phyloP scores from a whole-genome alignment of 2,329 filamentous ascomycete species.

The Paraconiothyrium brasiliense region DNA sequence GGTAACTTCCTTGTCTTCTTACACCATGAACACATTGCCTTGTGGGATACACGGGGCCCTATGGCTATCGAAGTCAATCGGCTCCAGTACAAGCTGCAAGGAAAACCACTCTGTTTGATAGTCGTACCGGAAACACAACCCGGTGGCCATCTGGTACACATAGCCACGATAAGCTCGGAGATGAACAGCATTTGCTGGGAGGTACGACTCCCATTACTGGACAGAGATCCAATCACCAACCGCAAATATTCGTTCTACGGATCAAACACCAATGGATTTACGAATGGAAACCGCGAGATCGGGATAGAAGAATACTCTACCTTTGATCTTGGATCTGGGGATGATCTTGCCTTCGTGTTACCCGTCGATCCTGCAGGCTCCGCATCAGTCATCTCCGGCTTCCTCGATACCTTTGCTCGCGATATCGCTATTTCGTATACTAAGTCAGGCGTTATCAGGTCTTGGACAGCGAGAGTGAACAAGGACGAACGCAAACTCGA shows the following conservation, averaged over 20 bases:
- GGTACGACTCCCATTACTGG: conserved; percentile 65
- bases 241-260: conserved; percentile 35
- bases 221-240: conserved; percentile 38
- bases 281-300: conserved; percentile 47
- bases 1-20: conserved; percentile 85
- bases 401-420: conserved; percentile 84
- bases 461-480: conserved; percentile 84
- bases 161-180: conserved; percentile 83
- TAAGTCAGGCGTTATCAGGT: conserved; percentile 75
- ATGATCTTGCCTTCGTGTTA: conserved; percentile 68
- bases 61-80: conserved; percentile 68
- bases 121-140: conserved; percentile 73
- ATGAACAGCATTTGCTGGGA: conserved; percentile 86
- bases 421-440: conserved; percentile 90
- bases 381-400: conserved; percentile 74
- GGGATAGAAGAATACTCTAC: conserved; percentile 73
- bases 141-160: conserved; percentile 64
- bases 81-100: conserved; percentile 67
- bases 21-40: conserved; percentile 72
- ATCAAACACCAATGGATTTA: conserved; percentile 36
- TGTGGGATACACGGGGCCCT: conserved; percentile 79
- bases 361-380: conserved; percentile 89
- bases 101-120: conserved; percentile 82
- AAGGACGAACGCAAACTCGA: conserved; percentile 68
- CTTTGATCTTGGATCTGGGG: conserved; percentile 70